Evolutionary conservation across 2,329 filamentous ascomycete species (phyloP), one percentile per base, ranked within the genome.

Genomic region (Zymoseptoria ardabiliae): DNA sequence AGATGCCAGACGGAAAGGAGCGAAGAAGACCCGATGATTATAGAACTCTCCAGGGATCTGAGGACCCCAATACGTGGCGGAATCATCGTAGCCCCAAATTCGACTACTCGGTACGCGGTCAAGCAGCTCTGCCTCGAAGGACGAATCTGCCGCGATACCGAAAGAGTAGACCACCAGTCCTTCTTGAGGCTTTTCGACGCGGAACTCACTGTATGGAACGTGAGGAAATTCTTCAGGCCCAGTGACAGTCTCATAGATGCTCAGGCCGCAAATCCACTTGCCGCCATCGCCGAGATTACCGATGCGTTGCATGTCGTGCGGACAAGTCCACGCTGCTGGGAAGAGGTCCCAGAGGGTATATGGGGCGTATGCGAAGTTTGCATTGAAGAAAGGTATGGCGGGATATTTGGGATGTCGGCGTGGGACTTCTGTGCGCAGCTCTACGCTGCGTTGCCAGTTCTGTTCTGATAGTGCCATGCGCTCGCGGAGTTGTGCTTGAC

Each of bases 261-360:
- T 50, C 20, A n/a, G 6, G 17, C 17, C 20, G 20, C 20, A 20
- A 13, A 77, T 71, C 72, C 74, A 76, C 62, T 77, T 78, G 21
- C 76, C 76, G n/a, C 76, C 75, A 48, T 77, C 74, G 28, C 75
- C 75, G 4, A 75, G 62, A 4, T 70, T 65, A 2, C 75, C 75
- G 2, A 77, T 65, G 6, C 76, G 70, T 59, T 76, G 72, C 17
- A 77, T 68, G 30, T 76, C 74, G 57, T 75, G 71, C 3, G 76
- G 76, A 63, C 75, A 77, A 53, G 69, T 71, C 64, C 73, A 77
- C 1, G 73, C 69, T 2, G 75, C 70, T 4, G 73, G 74, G 21
- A 72, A 69, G 63, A 76, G 75, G 61, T 77, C 76, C 73, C 74
- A 77, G 13, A 76, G 25, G 9, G 41, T 58, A 20, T 50, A 59